Evolutionary conservation across 179 eudicot species (phyloP).

Genomic region (Patellifolia procumbens): DNA sequence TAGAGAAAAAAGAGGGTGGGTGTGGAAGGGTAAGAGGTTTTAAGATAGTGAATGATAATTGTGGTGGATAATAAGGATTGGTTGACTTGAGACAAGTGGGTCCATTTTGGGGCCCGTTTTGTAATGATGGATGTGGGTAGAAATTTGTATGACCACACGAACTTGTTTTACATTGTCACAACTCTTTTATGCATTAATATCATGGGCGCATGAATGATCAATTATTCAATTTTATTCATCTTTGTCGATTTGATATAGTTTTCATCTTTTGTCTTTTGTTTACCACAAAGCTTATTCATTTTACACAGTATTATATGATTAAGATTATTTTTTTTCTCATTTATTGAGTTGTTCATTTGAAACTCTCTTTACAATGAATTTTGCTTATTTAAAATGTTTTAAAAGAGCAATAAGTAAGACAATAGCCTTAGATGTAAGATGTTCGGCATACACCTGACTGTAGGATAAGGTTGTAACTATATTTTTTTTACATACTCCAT

Average conservation of each 20-base stretch:
- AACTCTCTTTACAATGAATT: no score
- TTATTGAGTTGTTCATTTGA: background rate
- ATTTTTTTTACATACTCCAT: no score
- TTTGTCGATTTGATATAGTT: background rate
- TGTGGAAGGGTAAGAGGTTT: background rate
- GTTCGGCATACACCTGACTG: no score
- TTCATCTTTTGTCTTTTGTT: background rate
- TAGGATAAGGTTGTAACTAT: no score
- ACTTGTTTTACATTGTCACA: background rate
- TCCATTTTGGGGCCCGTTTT: background rate
- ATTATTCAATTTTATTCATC: no score
- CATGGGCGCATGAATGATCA: no score
- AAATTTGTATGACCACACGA: background rate
- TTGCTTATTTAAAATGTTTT: no score
- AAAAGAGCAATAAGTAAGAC: no score
- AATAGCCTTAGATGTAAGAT: no score
- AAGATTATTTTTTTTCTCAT: no score
- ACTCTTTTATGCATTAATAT: background rate
- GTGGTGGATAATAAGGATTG: slow-evolving; percentile 12
- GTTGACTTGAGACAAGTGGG: slow-evolving; percentile 28
- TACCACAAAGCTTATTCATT: background rate
- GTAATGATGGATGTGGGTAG: background rate
- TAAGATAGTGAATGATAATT: background rate
- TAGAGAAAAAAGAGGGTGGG: background rate
- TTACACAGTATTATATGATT: no score